Evolutionary conservation across 1,139 yeast genomes (phyloP), one percentile per base, ranked within the genome.

Genomic region (Ogataea hybrid): DNA sequence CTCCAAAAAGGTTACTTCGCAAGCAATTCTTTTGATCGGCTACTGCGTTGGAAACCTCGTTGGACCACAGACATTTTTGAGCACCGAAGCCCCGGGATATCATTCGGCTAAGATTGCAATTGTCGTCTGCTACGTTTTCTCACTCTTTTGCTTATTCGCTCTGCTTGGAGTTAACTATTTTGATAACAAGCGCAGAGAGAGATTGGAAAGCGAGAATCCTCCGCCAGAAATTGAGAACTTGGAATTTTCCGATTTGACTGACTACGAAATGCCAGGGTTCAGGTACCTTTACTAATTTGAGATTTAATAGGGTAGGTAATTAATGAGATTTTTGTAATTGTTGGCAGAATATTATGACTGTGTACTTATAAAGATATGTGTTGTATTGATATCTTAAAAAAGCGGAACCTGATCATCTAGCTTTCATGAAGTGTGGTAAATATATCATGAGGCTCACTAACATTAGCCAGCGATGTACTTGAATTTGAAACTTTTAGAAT

Each of bases 41-140:
- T 49, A 46, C 25, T 78, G 84, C 50, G 74, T 76, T 18, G 86
- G 90, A 23, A 82, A 82, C 52, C 67, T 82, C 39, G 70, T 77
- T 30, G 90, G 89, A 0, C 88, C 90, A 2, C 87, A 81, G 56
- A 71, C 82, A 35, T 83, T 81, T 58, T 65, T 75, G 48, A 64
- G 36, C 11, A 25, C 21, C 8, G 48, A 50, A 28, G 51, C 49
- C 0, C 35, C 35, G 12, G 18, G 21, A 8, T 32, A 32, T 16
- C 14, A 10, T 7, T 25, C 28, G 2, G 35, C 35, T 8, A 32
- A 32, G 5, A 32, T 14, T 4, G 35, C 35, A 7, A 32, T 32
- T 7, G 12, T 32, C 11, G 28, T 23, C n/a, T 32, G 20, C 21
- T 12, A 21, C 23, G 8, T 22, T 22, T 14, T 22, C 9, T 16